Conservation (phyloP, 805 yeast species). For the Yamadazyma phyllophila region DNA sequence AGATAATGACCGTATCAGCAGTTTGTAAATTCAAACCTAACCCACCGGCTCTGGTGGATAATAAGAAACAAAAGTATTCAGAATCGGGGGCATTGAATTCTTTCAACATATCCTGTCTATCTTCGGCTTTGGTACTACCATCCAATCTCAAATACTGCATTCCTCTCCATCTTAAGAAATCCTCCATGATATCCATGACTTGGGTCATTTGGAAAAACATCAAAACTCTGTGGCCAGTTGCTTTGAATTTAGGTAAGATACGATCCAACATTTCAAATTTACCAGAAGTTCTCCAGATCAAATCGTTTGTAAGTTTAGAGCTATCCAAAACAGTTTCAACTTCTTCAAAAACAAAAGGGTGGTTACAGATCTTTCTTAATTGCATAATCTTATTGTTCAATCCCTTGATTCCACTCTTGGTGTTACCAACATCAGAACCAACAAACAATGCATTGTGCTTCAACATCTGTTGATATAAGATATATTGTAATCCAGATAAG, state of each 20-base stretch:
- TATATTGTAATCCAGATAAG: constrained; percentile 67
- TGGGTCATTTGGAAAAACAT: constrained; percentile 89
- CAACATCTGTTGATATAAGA: constrained; percentile 74
- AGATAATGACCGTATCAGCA: constrained; percentile 83
- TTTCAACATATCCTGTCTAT: constrained; percentile 71
- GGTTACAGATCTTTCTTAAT: constrained; percentile 79
- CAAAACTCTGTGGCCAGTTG: constrained; percentile 72
- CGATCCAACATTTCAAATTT: constrained; percentile 78
- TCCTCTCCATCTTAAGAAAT: constrained; percentile 62
- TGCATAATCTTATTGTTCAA: constrained; percentile 84
- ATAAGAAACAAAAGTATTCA: constrained; percentile 72
- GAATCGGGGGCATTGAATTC: constrained; percentile 73
- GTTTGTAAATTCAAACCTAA: constrained; percentile 83
- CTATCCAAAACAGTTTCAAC: constrained; percentile 72
- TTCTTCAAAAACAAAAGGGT: constrained; percentile 84
- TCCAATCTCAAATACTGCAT: constrained; percentile 75
- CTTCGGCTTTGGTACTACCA: constrained; percentile 83
- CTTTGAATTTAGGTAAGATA: constrained; percentile 70
- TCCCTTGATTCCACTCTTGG: constrained; percentile 70
- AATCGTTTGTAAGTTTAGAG: constrained; percentile 56
- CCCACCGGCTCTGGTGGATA: constrained; percentile 89
- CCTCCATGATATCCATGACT: constrained; percentile 89
- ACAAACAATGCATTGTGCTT: constrained; percentile 67
- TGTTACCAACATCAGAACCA: constrained; percentile 58
- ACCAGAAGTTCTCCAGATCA: constrained; percentile 75